Base-by-base conservation (phyloP, 768 basidiomycete species). In the Lactarius quietus region DNA sequence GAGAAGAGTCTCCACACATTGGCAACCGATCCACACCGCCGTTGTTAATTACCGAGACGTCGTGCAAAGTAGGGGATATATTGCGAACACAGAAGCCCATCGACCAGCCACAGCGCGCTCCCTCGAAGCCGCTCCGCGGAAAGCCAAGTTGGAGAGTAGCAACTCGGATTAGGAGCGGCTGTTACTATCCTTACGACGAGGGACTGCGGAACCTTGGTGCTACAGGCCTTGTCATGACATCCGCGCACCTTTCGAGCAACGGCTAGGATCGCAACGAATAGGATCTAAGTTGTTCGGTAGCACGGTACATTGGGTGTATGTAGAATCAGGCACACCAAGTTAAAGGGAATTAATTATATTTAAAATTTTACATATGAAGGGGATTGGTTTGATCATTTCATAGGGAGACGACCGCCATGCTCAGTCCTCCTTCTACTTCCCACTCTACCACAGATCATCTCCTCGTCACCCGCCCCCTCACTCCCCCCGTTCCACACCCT, bases 391-490 rank as follows among this genome's bases (percentile, higher is more conserved):
- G 31, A 33, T 54, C 17, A 54, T 29, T 28, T 51, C n/a, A 29
- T 54, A 20, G 29, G 23, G 29, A 54, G 29, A 54, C 29, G 29
- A 54, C 29, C 10, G 31, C 9, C 31, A 54, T 33, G 28, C 29
- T 29, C 31, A 31, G 29, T 17, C 15, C 17, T 54, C 14, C 38
- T 41, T 57, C 61, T 57, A 48, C 48, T 66, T 54, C 61, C 36
- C 56, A 60, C 56, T 15, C 61, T 6, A 23, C 56, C 12, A 35
- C 60, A 29, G 48, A 62, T 10, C 26, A 58, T 20, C 28, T 38
- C 1, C 14, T 45, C 35, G 10, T 66, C 51, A 4, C 39, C 14
- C 39, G 23, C 56, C 9, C 51, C 9, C 31, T 52, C n/a, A 23
- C 66, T 2, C 5, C 57, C 1, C 39, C 59, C 3, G 23, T 26